Base-by-base conservation (phyloP, 2,329 filamentous ascomycete species). In the Aspergillus brasiliensis region DNA sequence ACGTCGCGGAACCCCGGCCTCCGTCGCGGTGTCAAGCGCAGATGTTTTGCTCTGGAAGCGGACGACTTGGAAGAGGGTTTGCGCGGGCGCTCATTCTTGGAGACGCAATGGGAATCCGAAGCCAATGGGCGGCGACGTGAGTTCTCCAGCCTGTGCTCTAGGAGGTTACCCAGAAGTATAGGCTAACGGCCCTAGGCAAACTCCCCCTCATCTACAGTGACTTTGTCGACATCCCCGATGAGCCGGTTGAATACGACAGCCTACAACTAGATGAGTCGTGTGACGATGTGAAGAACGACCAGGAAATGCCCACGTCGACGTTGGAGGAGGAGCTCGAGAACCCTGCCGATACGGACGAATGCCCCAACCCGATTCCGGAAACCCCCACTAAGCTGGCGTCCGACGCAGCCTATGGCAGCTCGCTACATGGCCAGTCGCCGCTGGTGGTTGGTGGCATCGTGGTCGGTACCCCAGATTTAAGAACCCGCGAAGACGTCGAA, bases 51-150 rank as follows among this genome's bases (percentile, higher is more conserved):
- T 15, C 40, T 61, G 17, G 58, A 60, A 5, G 61, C 57, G 7
- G 53, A 59, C 38, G 27, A 51, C 7, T 21, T 52, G 5, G 61
- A 64, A 51, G 63, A 28, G 19, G 23, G 28, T 28, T 11, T 37
- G 51, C 65, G 69, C 34, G 71, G 69, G 34, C 67, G 69, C 25
- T 76, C 75, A 17, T 78, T 78, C 61, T 66, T 78, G 15, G 76
- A 78, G 62, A 79, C 77, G 3, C 77, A 76, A 57, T 77, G 76
- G 74, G 76, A 78, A 60, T 66, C 67, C 37, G 73, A 76, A 37
- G 64, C 60, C 7, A 65, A 67, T 19, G 66, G 67, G 17, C 71
- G 71, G 57, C 63, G 66, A 70, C 72, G 75, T 77, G 51, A 60
- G 57, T 40, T 38, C 31, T 15, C 31, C 31, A 2, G 7, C 31